Evolutionary conservation across 23 red algal species (phyloP).

Genomic region (Gracilaria caudata): DNA sequence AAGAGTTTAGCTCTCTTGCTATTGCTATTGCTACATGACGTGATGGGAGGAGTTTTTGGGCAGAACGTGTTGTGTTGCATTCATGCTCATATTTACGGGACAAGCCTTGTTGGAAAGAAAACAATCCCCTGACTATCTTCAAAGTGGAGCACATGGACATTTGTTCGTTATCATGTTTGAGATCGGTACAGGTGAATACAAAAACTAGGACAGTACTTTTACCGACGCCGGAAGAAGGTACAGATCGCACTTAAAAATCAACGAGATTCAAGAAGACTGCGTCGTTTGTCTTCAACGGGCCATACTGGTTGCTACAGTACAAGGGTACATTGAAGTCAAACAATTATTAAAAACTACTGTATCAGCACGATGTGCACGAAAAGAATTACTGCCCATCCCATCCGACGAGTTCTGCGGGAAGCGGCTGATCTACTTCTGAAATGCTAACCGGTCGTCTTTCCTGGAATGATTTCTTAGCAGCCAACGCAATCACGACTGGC

Average conservation of each 20-base stretch:
- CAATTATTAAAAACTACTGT: neutral
- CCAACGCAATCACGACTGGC: constrained; percentile 95
- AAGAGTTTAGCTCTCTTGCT: too few species aligned
- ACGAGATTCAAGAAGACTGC: neutral
- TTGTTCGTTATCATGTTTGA: too few species aligned
- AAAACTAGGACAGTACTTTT: neutral
- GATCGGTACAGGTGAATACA: neutral
- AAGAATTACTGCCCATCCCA: constrained; percentile 86
- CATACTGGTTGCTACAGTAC: neutral
- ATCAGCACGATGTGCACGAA: neutral
- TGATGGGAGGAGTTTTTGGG: too few species aligned
- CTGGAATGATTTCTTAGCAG: constrained; percentile 89
- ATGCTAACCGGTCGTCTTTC: constrained; percentile 83
- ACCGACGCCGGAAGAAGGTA: neutral
- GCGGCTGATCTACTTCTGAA: constrained; percentile 79
- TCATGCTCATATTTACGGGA: too few species aligned
- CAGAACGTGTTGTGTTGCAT: too few species aligned
- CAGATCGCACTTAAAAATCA: neutral
- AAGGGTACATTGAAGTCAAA: constrained; percentile 1
- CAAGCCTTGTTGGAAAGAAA: too few species aligned
- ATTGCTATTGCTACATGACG: too few species aligned
- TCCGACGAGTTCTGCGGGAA: constrained; percentile 69
- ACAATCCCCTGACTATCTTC: too few species aligned
- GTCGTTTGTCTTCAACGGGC: neutral
- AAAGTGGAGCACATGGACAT: too few species aligned